Percentiles rank a stretch among this genome's conserved stretches.
phyloP scores from a whole-genome alignment of 192 early-diverging fungal species.

The Globomyces pollinis-pini region DNA sequence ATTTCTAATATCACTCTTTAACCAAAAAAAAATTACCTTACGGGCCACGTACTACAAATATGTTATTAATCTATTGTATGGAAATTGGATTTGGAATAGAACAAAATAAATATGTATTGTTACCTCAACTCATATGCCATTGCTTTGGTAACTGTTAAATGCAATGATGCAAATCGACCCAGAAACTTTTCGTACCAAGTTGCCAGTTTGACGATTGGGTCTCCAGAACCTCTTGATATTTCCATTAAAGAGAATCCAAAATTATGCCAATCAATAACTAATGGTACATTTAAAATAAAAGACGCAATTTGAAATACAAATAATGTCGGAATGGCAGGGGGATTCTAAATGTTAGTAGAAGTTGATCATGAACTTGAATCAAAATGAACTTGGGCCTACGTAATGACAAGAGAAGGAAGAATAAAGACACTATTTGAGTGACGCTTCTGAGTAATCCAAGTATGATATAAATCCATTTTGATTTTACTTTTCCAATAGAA shows the following conservation, averaged over 20 bases:
- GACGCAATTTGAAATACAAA: constrained; percentile 62
- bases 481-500: constrained; percentile 34
- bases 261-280: constrained; percentile 98
- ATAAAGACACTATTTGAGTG: constrained; percentile 49
- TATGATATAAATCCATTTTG: constrained; percentile 54
- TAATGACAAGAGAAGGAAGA: constrained; percentile 50
- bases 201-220: constrained; percentile 47
- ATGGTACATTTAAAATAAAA: constrained; percentile 52
- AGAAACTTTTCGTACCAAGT: constrained; percentile 54
- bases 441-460: constrained; percentile 63
- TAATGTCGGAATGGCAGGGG: constrained; percentile 90
- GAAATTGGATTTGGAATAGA: no score
- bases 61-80: no score
- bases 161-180: constrained; percentile 63
- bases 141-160: constrained; percentile 77
- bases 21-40: no score
- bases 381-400: constrained; percentile 58
- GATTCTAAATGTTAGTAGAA: no score
- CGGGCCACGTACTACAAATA: no score
- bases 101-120: no score
- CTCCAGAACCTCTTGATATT: constrained; percentile 41
- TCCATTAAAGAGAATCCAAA: constrained; percentile 85
- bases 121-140: constrained; percentile 64
- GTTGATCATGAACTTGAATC: no score
- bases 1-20: no score